Conservation (phyloP, 2,329 filamentous ascomycete genomes). For the Hymenoscyphus salicellus region DNA sequence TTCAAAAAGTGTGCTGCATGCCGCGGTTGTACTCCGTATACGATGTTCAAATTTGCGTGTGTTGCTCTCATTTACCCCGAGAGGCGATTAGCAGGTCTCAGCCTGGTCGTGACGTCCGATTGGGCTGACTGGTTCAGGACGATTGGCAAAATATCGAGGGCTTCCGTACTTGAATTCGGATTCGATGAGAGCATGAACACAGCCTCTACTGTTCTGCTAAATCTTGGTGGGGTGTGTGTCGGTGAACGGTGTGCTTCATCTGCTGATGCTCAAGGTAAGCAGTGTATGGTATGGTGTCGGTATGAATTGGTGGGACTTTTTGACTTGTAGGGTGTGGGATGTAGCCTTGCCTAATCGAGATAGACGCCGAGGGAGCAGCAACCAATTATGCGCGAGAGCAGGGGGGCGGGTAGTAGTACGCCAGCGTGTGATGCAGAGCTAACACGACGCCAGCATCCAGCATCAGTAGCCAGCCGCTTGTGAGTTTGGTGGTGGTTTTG, state of each 20-base stretch:
- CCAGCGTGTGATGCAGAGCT: constrained; percentile 27
- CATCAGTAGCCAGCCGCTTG: constrained; percentile 16
- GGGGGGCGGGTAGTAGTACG: constrained; percentile 24
- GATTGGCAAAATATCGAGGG: background rate
- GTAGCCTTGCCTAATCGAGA: constrained; percentile 35
- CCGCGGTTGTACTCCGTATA: constrained; percentile 12
- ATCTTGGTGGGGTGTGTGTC: background rate
- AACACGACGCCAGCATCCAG: background rate
- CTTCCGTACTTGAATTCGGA: constrained; percentile 7
- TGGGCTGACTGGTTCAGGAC: background rate
- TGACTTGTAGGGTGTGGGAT: constrained; percentile 7
- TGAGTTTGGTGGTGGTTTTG: background rate
- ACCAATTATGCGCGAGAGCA: constrained; percentile 30
- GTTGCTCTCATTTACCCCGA: constrained; percentile 15
- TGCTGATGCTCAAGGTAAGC: constrained; percentile 3
- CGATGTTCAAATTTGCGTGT: constrained; percentile 13
- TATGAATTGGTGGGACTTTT: background rate
- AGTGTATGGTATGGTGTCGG: background rate
- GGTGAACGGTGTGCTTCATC: background rate
- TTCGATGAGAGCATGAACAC: constrained; percentile 17
- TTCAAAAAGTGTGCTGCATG: constrained; percentile 5
- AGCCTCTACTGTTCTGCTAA: constrained; percentile 9
- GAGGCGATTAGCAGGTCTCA: constrained; percentile 15
- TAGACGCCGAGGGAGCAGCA: constrained; percentile 33
- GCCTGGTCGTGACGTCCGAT: constrained; percentile 8